Evolutionary conservation across 306 rosid species (phyloP).

Genomic region (Prunus mira): DNA sequence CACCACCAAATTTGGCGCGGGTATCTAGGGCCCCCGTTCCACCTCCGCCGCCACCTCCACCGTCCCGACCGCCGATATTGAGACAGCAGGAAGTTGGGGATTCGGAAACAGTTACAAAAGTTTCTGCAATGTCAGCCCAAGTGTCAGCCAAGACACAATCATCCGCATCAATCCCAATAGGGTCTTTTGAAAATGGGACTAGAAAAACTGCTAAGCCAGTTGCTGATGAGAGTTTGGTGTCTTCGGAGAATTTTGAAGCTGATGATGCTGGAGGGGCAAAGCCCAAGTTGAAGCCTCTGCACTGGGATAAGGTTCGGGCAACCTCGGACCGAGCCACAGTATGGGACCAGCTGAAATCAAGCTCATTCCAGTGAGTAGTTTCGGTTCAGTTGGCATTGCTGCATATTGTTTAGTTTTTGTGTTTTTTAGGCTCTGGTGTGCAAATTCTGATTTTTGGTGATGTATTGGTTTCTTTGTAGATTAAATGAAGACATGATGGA

Average conservation of each 20-base stretch:
- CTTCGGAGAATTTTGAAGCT: conserved; percentile 53
- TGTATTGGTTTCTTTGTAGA: conserved; percentile 34
- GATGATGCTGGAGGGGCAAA: conserved; percentile 68
- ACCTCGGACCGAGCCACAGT: conserved; percentile 93
- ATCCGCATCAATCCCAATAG: conserved; percentile 32
- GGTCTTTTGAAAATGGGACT: conserved; percentile 25
- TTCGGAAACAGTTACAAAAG: conserved; percentile 15
- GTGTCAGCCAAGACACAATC: conserved; percentile 27
- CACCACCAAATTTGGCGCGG: conserved; percentile 46
- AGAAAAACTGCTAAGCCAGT: conserved; percentile 27
- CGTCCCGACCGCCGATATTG: conserved; percentile 8
- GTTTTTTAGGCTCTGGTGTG: not conserved
- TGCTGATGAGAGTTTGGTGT: conserved; percentile 22
- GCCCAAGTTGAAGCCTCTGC: conserved; percentile 85
- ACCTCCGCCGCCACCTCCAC: conserved; percentile 33
- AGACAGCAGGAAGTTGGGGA: conserved; percentile 21
- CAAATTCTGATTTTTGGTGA: conserved; percentile 5
- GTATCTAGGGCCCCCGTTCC: conserved; percentile 24
- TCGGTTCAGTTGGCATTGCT: conserved; percentile 37
- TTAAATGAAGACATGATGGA: conserved; percentile 99
- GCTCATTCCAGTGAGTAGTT: conserved; percentile 86
- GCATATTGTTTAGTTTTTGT: no score
- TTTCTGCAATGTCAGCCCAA: conserved; percentile 23
- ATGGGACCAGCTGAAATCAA: conserved; percentile 97
- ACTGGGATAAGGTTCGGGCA: conserved; percentile 98